Conservation (phyloP, 2,329 filamentous ascomycete species). For the Alternaria solani region DNA sequence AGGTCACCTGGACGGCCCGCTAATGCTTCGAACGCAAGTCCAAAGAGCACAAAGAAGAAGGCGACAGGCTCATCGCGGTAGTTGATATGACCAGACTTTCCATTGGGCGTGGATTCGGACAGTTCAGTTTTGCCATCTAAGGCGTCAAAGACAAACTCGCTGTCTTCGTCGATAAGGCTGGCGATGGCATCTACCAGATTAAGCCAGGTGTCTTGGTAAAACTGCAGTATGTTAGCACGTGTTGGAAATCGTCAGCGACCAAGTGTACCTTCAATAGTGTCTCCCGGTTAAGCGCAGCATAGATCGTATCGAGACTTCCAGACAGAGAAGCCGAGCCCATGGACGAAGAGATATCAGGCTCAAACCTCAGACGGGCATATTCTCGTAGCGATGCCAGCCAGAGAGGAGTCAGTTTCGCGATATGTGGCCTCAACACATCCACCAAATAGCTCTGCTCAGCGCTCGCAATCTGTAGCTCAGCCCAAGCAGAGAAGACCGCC, state of each 20-base stretch:
- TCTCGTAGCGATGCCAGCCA: slow-evolving; percentile 95
- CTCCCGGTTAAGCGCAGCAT: slow-evolving; percentile 92
- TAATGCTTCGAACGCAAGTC: slow-evolving; percentile 93
- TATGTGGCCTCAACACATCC: slow-evolving; percentile 88
- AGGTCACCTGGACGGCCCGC: slow-evolving; percentile 79
- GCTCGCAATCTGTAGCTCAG: slow-evolving; percentile 93
- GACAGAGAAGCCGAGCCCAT: slow-evolving; percentile 81
- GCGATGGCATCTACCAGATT: slow-evolving; percentile 97
- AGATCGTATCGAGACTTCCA: slow-evolving; percentile 89
- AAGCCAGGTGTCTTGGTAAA: slow-evolving; percentile 97
- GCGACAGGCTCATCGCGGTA: slow-evolving; percentile 97
- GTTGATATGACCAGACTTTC: slow-evolving; percentile 81
- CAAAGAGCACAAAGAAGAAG: slow-evolving; percentile 98
- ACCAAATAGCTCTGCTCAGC: slow-evolving; percentile 88
- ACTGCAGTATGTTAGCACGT: slow-evolving; percentile 55
- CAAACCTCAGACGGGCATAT: slow-evolving; percentile 90
- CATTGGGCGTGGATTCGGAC: slow-evolving; percentile 50
- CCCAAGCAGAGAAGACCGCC: slow-evolving; percentile 96
- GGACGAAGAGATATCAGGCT: slow-evolving; percentile 95
- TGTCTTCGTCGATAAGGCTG: slow-evolving; percentile 95
- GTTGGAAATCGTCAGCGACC: not conserved
- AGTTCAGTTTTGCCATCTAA: slow-evolving; percentile 78
- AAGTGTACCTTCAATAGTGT: slow-evolving; percentile 74
- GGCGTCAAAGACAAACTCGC: slow-evolving; percentile 96
- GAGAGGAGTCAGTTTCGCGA: slow-evolving; percentile 86